Percentiles rank a stretch among this genome's conserved stretches.
phyloP scores from a whole-genome alignment of 768 basidiomycete genomes.

The Auricularia sp. region DNA sequence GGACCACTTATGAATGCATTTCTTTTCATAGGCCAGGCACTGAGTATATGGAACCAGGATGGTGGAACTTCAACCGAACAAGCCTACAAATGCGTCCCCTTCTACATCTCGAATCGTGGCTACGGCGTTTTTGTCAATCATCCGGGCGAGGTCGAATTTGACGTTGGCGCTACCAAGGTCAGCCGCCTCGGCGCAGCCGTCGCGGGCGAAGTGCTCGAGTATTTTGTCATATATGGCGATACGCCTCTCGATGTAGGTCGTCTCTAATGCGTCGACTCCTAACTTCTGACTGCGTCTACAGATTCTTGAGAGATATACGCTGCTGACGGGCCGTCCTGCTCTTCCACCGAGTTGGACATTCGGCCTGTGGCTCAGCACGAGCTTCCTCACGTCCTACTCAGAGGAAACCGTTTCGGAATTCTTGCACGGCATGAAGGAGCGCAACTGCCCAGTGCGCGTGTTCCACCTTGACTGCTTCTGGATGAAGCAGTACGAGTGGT shows the following conservation, averaged over 20 bases:
- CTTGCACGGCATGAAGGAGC: slow-evolving; percentile 58
- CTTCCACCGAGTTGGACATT: slow-evolving; percentile 65
- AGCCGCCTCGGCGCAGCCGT: slow-evolving; percentile 54
- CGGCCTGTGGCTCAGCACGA: slow-evolving; percentile 69
- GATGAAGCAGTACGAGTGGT: background rate
- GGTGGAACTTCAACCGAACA: slow-evolving; percentile 15
- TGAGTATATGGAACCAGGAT: slow-evolving; percentile 24
- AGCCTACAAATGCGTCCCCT: slow-evolving; percentile 55
- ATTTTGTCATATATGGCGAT: slow-evolving; percentile 61
- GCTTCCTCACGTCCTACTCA: slow-evolving; percentile 53
- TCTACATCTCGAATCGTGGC: slow-evolving; percentile 58
- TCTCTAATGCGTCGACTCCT: background rate
- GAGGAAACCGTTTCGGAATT: slow-evolving; percentile 59
- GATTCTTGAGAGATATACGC: slow-evolving; percentile 53
- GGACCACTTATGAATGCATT: background rate
- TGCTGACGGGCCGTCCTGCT: slow-evolving; percentile 53
- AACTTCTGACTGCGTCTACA: slow-evolving; percentile 16
- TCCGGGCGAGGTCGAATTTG: slow-evolving; percentile 55
- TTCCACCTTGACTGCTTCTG: slow-evolving; percentile 66
- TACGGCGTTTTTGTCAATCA: slow-evolving; percentile 74
- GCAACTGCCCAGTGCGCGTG: slow-evolving; percentile 52
- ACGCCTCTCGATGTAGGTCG: slow-evolving; percentile 48
- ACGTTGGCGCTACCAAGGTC: slow-evolving; percentile 37
- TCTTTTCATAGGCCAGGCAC: background rate
- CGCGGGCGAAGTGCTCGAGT: slow-evolving; percentile 53